phyloP scores from a whole-genome alignment of 306 rosid species.

The Pterocarpus santalinus region DNA sequence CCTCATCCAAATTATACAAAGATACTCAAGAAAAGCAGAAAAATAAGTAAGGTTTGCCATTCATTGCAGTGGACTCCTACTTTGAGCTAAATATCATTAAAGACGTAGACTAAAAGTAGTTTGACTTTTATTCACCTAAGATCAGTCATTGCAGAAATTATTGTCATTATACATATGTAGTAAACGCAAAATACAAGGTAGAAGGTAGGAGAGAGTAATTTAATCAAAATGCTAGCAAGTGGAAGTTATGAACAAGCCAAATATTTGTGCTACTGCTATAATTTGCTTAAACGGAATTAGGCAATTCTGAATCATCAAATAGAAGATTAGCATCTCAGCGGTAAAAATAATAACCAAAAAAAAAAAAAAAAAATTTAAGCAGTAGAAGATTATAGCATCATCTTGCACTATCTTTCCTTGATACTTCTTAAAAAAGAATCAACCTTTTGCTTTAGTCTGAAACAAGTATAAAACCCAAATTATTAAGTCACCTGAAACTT shows the following conservation, averaged over 20 bases:
- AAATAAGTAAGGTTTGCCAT: neutral
- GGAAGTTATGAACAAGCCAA: conserved; percentile 12
- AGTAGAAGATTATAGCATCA: conserved; percentile 12
- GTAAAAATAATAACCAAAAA: too few species aligned
- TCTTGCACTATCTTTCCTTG: neutral
- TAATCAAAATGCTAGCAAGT: neutral
- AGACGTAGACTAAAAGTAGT: neutral
- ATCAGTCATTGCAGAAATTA: conserved; percentile 6
- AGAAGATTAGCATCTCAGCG: neutral
- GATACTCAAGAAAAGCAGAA: neutral
- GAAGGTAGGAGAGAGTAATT: neutral
- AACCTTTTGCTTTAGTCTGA: conserved; percentile 2
- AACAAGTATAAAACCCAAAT: neutral
- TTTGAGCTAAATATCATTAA: conserved; percentile 21
- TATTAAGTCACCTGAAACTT: neutral
- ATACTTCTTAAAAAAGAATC: neutral
- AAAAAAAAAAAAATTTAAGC: too few species aligned
- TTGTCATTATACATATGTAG: conserved; percentile 1
- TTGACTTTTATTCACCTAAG: neutral
- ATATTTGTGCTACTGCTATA: neutral
- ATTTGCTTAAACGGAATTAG: neutral
- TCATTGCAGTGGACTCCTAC: neutral
- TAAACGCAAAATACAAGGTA: neutral
- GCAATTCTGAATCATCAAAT: conserved; percentile 8
- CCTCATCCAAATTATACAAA: neutral